Evolutionary conservation across 1,284 basidiomycete genomes (phyloP).

Genomic region (Leccinum pallidistipes): DNA sequence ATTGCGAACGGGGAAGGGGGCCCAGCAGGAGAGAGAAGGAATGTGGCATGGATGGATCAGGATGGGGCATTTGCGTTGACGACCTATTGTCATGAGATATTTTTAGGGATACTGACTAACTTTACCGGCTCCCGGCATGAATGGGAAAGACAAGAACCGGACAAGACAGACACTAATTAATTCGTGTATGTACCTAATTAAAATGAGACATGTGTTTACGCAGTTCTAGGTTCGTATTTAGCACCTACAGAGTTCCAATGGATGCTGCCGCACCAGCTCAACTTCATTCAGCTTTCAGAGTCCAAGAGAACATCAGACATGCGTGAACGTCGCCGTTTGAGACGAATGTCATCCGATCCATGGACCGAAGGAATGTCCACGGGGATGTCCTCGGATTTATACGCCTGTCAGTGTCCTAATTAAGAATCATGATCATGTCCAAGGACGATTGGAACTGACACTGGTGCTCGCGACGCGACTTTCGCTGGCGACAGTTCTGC

Average conservation of each 20-base stretch:
- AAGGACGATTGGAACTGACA: conserved; percentile 19
- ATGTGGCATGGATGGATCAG: neutral
- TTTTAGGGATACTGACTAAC: conserved; percentile 9
- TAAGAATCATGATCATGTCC: neutral
- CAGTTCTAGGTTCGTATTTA: conserved; percentile 9
- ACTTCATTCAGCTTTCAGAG: conserved; percentile 28
- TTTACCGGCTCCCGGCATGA: conserved; percentile 15
- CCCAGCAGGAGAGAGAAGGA: neutral
- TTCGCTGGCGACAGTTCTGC: conserved; percentile 22
- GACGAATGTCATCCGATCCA: conserved; percentile 25
- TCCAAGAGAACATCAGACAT: conserved; percentile 35
- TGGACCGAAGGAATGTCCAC: conserved; percentile 26
- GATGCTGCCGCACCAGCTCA: conserved; percentile 4
- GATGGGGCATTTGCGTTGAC: neutral
- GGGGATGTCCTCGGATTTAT: conserved; percentile 28
- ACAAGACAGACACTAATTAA: conserved; percentile 25
- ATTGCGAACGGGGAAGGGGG: conserved; percentile 24
- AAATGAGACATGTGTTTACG: conserved; percentile 24
- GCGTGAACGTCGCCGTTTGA: conserved; percentile 45
- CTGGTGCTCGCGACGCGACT: conserved; percentile 17
- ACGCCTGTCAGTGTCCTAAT: conserved; percentile 26
- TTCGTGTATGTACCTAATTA: conserved; percentile 24
- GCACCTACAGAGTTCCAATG: conserved; percentile 10
- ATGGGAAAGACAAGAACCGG: conserved; percentile 2
- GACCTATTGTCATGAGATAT: conserved; percentile 20